Conservation (phyloP, 2,329 filamentous ascomycete genomes). For the Chalaropsis ovoidea region DNA sequence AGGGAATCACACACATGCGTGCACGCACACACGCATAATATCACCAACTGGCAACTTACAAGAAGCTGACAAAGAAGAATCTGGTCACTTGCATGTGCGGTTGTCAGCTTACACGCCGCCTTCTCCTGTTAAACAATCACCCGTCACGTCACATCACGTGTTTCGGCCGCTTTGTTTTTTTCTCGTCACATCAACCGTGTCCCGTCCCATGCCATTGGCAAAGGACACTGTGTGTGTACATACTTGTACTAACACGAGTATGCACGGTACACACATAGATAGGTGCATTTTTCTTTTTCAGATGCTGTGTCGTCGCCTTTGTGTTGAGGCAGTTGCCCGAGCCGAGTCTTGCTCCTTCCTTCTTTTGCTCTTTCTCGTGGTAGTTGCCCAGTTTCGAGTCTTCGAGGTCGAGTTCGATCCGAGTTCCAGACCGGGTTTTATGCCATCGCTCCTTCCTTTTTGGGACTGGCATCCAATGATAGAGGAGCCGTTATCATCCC, state of each 20-base stretch:
- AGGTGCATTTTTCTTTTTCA: background rate
- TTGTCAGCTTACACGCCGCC: background rate
- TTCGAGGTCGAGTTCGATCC: slow-evolving; percentile 2
- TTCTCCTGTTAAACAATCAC: background rate
- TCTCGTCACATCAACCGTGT: background rate
- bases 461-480: slow-evolving; percentile 3
- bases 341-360: background rate
- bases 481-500: background rate
- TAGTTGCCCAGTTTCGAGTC: background rate
- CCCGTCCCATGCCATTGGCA: too few species aligned
- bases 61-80: background rate
- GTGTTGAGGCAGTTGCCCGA: background rate
- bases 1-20: background rate
- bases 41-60: too few species aligned
- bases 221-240: too few species aligned
- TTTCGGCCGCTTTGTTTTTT: background rate
- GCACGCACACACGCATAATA: background rate
- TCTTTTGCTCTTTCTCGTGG: background rate
- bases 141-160: background rate
- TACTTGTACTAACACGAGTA: too few species aligned
- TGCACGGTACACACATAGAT: too few species aligned
- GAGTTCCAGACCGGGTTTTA: slow-evolving; percentile 1
- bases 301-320: background rate
- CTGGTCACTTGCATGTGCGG: slow-evolving; percentile 1
- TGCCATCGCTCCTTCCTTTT: background rate